Conservation (phyloP, 2,329 filamentous ascomycete species). For the Colletotrichum sublineola region DNA sequence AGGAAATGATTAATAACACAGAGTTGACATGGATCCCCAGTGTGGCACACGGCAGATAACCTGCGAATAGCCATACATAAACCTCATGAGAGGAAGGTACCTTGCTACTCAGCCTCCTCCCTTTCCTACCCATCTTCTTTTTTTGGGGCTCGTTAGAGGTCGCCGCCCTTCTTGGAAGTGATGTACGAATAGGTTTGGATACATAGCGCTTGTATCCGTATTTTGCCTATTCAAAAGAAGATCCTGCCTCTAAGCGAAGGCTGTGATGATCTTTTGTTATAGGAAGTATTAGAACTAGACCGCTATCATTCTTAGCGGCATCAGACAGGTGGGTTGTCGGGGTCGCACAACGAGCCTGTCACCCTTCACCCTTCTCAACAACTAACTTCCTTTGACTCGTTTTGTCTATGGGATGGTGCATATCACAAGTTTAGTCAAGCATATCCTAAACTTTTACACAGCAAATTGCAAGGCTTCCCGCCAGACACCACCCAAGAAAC, state of each 20-base stretch:
- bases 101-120: background rate
- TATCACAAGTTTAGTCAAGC: background rate
- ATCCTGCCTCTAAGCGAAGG: conserved; percentile 10
- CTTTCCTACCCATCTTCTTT: background rate
- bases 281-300: background rate
- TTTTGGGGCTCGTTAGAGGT: background rate
- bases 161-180: background rate
- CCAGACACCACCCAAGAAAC: background rate
- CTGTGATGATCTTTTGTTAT: conserved; percentile 9
- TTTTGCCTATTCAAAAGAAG: background rate
- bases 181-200: background rate
- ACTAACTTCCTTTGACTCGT: background rate
- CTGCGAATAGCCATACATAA: background rate
- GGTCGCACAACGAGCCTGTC: conserved; percentile 18
- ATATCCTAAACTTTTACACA: background rate
- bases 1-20: conserved; percentile 28
- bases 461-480: background rate
- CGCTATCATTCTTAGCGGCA: conserved; percentile 1
- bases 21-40: conserved; percentile 29
- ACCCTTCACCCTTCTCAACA: background rate
- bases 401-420: background rate
- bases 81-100: background rate
- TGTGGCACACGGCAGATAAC: background rate
- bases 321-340: conserved; percentile 4
- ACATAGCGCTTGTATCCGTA: background rate